Conservation (phyloP, 106 monocot species). For the Dendrobium nobile region DNA sequence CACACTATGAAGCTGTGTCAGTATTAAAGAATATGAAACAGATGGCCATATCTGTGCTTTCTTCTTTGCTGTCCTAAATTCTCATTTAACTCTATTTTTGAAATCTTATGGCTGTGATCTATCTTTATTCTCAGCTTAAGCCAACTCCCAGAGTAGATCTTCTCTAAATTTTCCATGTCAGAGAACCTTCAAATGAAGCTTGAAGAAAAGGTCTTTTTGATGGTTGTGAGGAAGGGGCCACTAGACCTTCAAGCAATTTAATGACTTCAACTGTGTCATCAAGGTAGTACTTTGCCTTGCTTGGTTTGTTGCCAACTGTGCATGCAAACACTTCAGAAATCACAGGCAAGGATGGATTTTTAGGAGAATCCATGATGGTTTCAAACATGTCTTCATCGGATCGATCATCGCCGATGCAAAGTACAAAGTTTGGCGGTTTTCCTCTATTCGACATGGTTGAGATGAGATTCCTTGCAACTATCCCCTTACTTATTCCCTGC, state of each 20-base stretch:
- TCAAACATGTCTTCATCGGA: slow-evolving; percentile 95
- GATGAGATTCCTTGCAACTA: slow-evolving; percentile 36
- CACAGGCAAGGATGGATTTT: slow-evolving; percentile 17
- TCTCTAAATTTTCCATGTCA: slow-evolving; percentile 4
- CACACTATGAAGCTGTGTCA: no score
- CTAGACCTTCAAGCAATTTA: slow-evolving; percentile 55
- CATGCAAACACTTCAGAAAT: slow-evolving; percentile 68
- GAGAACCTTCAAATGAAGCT: slow-evolving; percentile 46
- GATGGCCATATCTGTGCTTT: no score
- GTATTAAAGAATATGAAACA: no score
- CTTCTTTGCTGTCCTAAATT: no score
- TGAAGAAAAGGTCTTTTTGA: slow-evolving; percentile 6
- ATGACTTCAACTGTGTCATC: slow-evolving; percentile 72
- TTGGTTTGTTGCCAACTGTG: slow-evolving; percentile 85
- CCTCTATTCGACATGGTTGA: slow-evolving; percentile 36
- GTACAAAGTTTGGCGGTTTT: slow-evolving; percentile 47
- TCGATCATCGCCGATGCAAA: slow-evolving; percentile 81
- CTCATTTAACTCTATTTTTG: no score
- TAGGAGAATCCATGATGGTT: slow-evolving; percentile 35
- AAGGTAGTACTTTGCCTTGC: slow-evolving; percentile 81
- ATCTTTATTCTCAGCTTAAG: neutral
- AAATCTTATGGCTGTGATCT: no score
- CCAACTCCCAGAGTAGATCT: neutral
- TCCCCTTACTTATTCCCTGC: slow-evolving; percentile 58
- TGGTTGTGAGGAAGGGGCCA: slow-evolving; percentile 19